Evolutionary conservation across 495 filamentous ascomycete species (phyloP).

Genomic region (Immersiella caudata): DNA sequence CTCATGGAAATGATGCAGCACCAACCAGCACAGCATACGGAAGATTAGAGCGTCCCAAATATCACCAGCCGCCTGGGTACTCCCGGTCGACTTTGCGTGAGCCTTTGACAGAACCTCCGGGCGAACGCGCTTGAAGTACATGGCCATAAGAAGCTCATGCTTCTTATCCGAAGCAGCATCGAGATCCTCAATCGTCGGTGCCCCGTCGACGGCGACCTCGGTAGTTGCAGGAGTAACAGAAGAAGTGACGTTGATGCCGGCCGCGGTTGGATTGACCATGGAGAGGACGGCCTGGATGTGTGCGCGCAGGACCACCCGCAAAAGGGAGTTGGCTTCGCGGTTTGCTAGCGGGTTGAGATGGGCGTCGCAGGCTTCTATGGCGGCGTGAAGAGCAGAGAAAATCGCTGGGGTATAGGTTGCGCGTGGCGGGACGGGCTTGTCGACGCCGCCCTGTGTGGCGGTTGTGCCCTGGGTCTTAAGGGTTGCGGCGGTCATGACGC

Average conservation of each 20-base stretch:
- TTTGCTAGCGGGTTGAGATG: conserved; percentile 7
- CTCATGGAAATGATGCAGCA: conserved; percentile 50
- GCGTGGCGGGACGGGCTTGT: conserved; percentile 14
- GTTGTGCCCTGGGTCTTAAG: conserved; percentile 3
- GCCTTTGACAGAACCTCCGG: conserved; percentile 11
- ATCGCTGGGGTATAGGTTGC: conserved; percentile 22
- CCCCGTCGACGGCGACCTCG: neutral
- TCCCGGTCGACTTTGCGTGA: neutral
- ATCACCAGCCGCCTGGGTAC: conserved; percentile 15
- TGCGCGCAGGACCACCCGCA: conserved; percentile 26
- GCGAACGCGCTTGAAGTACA: conserved; percentile 30
- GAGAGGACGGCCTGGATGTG: conserved; percentile 33
- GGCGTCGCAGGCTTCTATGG: conserved; percentile 24
- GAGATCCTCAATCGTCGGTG: conserved; percentile 15
- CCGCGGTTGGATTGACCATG: conserved; percentile 24
- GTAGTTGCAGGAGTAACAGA: neutral
- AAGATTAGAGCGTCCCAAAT: conserved; percentile 47
- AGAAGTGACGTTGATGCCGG: neutral
- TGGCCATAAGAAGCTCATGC: conserved; percentile 27
- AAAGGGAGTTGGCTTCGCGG: neutral
- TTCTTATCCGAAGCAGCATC: conserved; percentile 20
- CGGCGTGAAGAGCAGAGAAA: conserved; percentile 26
- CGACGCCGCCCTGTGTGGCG: conserved; percentile 6
- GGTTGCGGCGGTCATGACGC: neutral
- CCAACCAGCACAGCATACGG: conserved; percentile 52